Percentiles rank a stretch among this genome's conserved stretches.
Conservation (phyloP, 208 protist species). For the Porcisia hertigi region DNA sequence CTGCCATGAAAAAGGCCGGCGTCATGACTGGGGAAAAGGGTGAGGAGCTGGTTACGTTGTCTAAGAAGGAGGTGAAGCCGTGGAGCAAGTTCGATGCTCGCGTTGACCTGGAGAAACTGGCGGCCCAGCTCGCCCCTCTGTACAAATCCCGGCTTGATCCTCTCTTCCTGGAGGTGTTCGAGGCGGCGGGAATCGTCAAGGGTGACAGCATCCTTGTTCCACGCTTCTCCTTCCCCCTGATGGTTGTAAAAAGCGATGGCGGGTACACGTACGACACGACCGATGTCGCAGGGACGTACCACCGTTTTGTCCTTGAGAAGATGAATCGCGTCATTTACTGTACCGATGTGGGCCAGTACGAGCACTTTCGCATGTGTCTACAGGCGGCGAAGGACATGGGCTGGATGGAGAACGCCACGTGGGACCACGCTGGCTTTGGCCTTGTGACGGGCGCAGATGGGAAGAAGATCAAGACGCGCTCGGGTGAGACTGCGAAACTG, state of each 20-base stretch:
- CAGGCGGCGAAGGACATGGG: constrained; percentile 88
- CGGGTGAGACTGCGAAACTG: constrained; percentile 94
- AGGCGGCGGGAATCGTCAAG: constrained; percentile 62
- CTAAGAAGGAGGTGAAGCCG: constrained; percentile 90
- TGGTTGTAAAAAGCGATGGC: constrained; percentile 95
- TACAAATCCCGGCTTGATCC: constrained; percentile 79
- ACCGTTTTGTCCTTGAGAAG: constrained; percentile 89
- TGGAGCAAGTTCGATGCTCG: constrained; percentile 83
- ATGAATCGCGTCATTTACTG: constrained; percentile 94
- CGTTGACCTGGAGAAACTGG: constrained; percentile 86
- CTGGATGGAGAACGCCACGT: constrained; percentile 84
- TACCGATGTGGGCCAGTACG: constrained; percentile 95
- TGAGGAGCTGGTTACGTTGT: constrained; percentile 73
- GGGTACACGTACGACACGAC: constrained; percentile 96
- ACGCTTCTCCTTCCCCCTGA: constrained; percentile 93
- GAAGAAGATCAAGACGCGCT: constrained; percentile 97
- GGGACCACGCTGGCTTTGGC: constrained; percentile 94
- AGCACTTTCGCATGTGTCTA: constrained; percentile 93
- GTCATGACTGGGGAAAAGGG: constrained; percentile 76
- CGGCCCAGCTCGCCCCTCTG: constrained; percentile 65
- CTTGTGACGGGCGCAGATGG: constrained; percentile 91
- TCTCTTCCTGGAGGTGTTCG: constrained; percentile 79
- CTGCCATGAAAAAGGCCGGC: constrained; percentile 74
- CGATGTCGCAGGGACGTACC: constrained; percentile 90
- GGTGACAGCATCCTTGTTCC: constrained; percentile 82